phyloP scores from a whole-genome alignment of 108 stramenopile genomes.

The Fistulifera solaris region DNA sequence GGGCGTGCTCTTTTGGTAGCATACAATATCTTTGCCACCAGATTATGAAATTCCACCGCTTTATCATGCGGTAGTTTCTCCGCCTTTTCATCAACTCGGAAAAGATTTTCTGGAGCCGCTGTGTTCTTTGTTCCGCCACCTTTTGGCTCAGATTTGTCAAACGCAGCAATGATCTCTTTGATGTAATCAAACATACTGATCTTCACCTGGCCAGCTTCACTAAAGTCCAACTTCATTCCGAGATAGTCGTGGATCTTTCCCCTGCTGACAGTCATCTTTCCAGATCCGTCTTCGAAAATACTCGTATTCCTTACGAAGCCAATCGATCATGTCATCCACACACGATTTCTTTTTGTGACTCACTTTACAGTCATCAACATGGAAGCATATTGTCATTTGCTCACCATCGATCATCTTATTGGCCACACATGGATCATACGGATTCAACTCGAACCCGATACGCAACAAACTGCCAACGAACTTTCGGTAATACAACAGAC shows the following conservation, averaged over 20 bases:
- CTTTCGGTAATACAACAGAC: slow-evolving; percentile 19
- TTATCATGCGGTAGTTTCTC: slow-evolving; percentile 4
- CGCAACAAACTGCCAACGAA: slow-evolving; percentile 1
- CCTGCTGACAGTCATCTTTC: slow-evolving; percentile 6
- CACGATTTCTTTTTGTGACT: slow-evolving; percentile 1
- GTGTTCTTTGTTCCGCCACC: slow-evolving; percentile 6
- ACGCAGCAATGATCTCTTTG: slow-evolving; percentile 11
- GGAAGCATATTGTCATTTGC: slow-evolving; percentile 26
- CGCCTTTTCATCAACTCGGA: slow-evolving; percentile 13
- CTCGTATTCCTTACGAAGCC: slow-evolving; percentile 3
- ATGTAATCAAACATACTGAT: slow-evolving; percentile 28
- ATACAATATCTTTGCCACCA: slow-evolving; percentile 26
- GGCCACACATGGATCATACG: slow-evolving; percentile 35
- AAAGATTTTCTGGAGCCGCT: slow-evolving; percentile 19
- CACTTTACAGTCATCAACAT: slow-evolving; percentile 26
- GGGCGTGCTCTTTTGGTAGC: slow-evolving; percentile 16
- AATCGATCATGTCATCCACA: slow-evolving; percentile 5
- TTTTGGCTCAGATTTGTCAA: slow-evolving; percentile 2
- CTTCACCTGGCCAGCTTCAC: slow-evolving; percentile 6
- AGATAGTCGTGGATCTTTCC: slow-evolving; percentile 35
- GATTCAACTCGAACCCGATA: slow-evolving; percentile 26
- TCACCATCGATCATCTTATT: slow-evolving; percentile 29
- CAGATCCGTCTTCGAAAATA: no score
- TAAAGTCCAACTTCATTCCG: slow-evolving; percentile 35
- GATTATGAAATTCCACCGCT: slow-evolving; percentile 17